Conservation (phyloP, 2,329 filamentous ascomycete genomes). For the Hypoxylon sp. region DNA sequence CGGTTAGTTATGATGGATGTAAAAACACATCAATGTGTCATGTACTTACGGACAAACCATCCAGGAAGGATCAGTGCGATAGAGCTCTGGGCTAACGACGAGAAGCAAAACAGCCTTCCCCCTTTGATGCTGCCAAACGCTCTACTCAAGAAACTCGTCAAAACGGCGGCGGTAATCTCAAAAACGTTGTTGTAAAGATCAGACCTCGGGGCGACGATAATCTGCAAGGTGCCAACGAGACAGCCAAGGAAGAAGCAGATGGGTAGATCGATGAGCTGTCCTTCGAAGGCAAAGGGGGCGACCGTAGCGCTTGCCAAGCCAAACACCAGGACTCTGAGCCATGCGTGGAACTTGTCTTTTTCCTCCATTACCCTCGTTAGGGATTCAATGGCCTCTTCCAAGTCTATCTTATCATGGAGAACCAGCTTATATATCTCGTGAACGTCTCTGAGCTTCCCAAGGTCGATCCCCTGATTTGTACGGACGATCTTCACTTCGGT, state of each 20-base stretch:
- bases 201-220: slow-evolving; percentile 80
- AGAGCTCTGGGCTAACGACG: slow-evolving; percentile 78
- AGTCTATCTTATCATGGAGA: slow-evolving; percentile 74
- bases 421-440: slow-evolving; percentile 87
- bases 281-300: slow-evolving; percentile 52
- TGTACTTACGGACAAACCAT: slow-evolving; percentile 60
- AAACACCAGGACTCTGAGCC: slow-evolving; percentile 52
- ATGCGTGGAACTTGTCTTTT: slow-evolving; percentile 51
- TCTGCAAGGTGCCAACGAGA: slow-evolving; percentile 68
- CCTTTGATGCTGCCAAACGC: slow-evolving; percentile 75
- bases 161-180: slow-evolving; percentile 69
- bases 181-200: slow-evolving; percentile 74
- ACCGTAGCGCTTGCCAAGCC: slow-evolving; percentile 52
- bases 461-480: slow-evolving; percentile 77
- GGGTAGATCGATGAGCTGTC: slow-evolving; percentile 51
- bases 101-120: slow-evolving; percentile 77
- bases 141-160: slow-evolving; percentile 78
- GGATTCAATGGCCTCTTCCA: slow-evolving; percentile 51
- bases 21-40: neutral
- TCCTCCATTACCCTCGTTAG: slow-evolving; percentile 48
- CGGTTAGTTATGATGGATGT: slow-evolving; percentile 15
- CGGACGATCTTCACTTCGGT: slow-evolving; percentile 77
- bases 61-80: slow-evolving; percentile 82
- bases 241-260: slow-evolving; percentile 52
- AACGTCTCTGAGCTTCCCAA: slow-evolving; percentile 80